Percentiles rank a stretch among this genome's conserved stretches.
These are phyloP conservation scores for Penicillium sp. DNA, from an alignment of 2,329 filamentous ascomycete species.

Conservation along the genomic window DNA sequence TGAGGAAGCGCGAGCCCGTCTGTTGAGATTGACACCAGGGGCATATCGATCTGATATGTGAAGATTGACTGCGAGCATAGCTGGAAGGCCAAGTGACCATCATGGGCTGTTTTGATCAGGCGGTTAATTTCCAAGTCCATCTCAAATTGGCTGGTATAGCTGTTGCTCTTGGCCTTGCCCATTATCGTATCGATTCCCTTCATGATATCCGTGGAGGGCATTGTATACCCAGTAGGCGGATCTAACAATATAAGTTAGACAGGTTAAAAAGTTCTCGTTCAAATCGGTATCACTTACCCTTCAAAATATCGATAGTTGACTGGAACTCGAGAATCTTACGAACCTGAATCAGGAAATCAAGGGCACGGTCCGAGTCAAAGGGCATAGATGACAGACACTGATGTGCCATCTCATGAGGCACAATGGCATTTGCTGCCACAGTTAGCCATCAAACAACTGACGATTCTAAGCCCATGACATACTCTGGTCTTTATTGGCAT, in stretches of 20 bases:
- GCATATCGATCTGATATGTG: constrained; percentile 32
- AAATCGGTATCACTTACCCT: constrained; percentile 17
- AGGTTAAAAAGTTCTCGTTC: neutral
- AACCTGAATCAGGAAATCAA: constrained; percentile 20
- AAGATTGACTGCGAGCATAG: constrained; percentile 37
- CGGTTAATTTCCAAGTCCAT: constrained; percentile 49
- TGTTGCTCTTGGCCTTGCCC: constrained; percentile 34
- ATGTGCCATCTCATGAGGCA: constrained; percentile 18
- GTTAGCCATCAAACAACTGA: constrained; percentile 5
- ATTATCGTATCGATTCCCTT: constrained; percentile 41
- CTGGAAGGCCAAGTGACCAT: constrained; percentile 47
- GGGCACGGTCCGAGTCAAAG: constrained; percentile 20
- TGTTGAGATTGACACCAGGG: constrained; percentile 53
- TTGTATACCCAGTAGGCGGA: constrained; percentile 46
- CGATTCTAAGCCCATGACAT: neutral
- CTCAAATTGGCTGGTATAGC: constrained; percentile 47
- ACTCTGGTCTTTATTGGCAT: constrained; percentile 15
- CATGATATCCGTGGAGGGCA: constrained; percentile 44
- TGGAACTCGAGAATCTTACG: constrained; percentile 42
- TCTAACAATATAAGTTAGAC: constrained; percentile 20
- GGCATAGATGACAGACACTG: constrained; percentile 26
- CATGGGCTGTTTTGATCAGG: constrained; percentile 50
- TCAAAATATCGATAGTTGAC: constrained; percentile 43
- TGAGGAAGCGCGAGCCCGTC: constrained; percentile 53
- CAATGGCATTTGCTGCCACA: constrained; percentile 9